Conservation (phyloP, 257 asterid species). For the Penstemon davidsonii region DNA sequence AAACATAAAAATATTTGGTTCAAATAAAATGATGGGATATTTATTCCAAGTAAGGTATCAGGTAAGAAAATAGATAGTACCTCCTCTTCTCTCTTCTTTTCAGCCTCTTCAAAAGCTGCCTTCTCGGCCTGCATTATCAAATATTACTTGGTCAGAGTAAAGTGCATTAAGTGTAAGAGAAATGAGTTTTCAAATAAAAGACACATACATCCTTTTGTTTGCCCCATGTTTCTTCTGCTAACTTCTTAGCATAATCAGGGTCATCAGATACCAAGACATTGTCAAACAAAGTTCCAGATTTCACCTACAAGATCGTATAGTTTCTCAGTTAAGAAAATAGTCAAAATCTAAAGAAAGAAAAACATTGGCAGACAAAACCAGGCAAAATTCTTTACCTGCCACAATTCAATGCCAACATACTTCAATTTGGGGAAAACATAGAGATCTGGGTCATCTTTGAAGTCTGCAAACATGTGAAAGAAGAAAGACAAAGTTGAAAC, state of each 20-base stretch:
- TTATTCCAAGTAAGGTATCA: background rate
- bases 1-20: background rate
- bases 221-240: constrained; percentile 96
- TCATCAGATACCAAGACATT: constrained; percentile 80
- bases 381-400: constrained; percentile 66
- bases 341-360: background rate
- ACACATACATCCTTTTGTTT: constrained; percentile 85
- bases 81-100: constrained; percentile 92
- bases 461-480: constrained; percentile 48
- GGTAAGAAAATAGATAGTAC: constrained; percentile 32
- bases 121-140: constrained; percentile 73
- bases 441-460: constrained; percentile 90
- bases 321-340: constrained; percentile 11
- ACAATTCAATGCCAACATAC: constrained; percentile 94
- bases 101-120: constrained; percentile 90
- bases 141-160: background rate
- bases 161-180: background rate
- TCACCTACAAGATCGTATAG: constrained; percentile 57
- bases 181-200: background rate
- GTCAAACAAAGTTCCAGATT: constrained; percentile 97
- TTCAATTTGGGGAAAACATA: constrained; percentile 91
- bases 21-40: background rate
- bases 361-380: background rate
- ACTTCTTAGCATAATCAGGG: constrained; percentile 79
- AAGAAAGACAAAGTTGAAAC: background rate